Conservation (phyloP, 2,329 filamentous ascomycete genomes). For the Aureobasidium subglaciale region DNA sequence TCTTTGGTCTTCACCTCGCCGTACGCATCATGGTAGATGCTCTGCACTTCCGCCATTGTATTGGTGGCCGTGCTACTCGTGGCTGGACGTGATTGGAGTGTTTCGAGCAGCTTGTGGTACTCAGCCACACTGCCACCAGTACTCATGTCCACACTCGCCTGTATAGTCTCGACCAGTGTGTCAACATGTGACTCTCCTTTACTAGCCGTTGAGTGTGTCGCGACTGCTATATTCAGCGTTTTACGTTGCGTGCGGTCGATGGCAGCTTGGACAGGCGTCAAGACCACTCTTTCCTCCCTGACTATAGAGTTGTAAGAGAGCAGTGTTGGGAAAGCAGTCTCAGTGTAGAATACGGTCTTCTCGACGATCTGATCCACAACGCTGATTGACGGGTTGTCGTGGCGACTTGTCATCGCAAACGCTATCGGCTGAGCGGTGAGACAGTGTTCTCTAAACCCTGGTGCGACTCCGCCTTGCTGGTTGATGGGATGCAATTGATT, state of each 20-base stretch:
- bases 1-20: slow-evolving; percentile 39
- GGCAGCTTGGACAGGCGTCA: slow-evolving; percentile 76
- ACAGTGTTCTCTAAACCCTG: slow-evolving; percentile 78
- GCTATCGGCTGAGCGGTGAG: slow-evolving; percentile 68
- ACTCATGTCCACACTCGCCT: slow-evolving; percentile 65
- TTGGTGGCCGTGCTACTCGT: slow-evolving; percentile 2
- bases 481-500: slow-evolving; percentile 78
- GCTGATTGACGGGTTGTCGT: slow-evolving; percentile 55
- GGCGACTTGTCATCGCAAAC: slow-evolving; percentile 71
- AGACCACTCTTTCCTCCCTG: slow-evolving; percentile 54
- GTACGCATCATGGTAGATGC: slow-evolving; percentile 25
- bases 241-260: slow-evolving; percentile 86
- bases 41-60: slow-evolving; percentile 22
- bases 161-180: slow-evolving; percentile 66
- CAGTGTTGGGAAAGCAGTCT: slow-evolving; percentile 85
- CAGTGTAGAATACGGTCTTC: slow-evolving; percentile 76
- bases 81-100: slow-evolving; percentile 19
- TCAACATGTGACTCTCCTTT: slow-evolving; percentile 60
- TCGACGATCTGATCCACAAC: slow-evolving; percentile 69
- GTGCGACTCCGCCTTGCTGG: slow-evolving; percentile 76
- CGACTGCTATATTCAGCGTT: slow-evolving; percentile 73
- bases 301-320: slow-evolving; percentile 81
- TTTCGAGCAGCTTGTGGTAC: slow-evolving; percentile 65
- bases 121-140: slow-evolving; percentile 71
- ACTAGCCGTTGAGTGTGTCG: slow-evolving; percentile 53